Evolutionary conservation across 208 protist genomes (phyloP).

Genomic region (Crithidia bombi): DNA sequence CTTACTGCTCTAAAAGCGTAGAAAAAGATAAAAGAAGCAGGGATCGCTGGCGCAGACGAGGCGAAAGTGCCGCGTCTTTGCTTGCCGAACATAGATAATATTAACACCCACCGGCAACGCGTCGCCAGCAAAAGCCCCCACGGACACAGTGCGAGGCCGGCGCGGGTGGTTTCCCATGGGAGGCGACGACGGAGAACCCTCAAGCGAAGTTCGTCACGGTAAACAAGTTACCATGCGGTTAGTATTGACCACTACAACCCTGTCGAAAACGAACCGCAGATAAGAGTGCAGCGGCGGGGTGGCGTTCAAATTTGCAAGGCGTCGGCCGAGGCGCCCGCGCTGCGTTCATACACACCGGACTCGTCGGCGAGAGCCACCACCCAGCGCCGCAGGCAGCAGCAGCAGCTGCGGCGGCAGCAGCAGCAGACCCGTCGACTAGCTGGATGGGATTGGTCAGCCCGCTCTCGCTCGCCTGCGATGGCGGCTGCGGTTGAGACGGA

Average conservation of each 20-base stretch:
- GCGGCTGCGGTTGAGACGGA: background rate
- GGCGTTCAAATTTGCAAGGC: background rate
- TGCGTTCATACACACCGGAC: constrained; percentile 14
- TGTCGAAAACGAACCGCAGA: background rate
- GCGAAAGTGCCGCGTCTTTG: constrained; percentile 15
- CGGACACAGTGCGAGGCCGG: constrained; percentile 22
- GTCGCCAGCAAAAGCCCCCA: background rate
- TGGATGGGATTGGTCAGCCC: constrained; percentile 41
- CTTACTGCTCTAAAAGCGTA: constrained; percentile 2
- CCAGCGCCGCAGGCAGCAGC: background rate
- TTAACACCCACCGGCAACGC: background rate
- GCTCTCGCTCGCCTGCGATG: background rate
- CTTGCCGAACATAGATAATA: background rate
- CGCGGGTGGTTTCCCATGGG: constrained; percentile 21
- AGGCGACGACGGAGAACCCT: constrained; percentile 18
- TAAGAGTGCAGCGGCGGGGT: background rate
- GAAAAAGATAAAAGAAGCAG: background rate
- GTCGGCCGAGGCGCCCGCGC: constrained; percentile 7
- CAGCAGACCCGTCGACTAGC: constrained; percentile 37
- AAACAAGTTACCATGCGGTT: background rate
- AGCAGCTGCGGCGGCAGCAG: constrained; percentile 10
- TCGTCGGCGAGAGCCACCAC: constrained; percentile 6
- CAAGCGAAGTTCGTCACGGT: constrained; percentile 12
- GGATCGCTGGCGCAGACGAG: background rate
- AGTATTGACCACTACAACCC: background rate